Base-by-base conservation (phyloP, 2,329 filamentous ascomycete genomes). In the Neopestalotiopsis sp. region DNA sequence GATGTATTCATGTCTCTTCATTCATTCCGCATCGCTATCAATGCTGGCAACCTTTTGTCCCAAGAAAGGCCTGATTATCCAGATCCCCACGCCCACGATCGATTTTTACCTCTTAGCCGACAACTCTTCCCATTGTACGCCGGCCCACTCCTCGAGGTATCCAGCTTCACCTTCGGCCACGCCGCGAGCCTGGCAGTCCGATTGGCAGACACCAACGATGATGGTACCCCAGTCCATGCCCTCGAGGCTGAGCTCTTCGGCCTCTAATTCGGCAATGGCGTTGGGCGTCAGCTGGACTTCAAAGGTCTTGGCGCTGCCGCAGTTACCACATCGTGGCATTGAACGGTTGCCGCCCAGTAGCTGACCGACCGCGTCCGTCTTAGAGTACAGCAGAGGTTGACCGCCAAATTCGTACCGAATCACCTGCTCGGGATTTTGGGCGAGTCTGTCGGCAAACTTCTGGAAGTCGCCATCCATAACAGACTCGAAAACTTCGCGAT, bases 151-250 rank as follows among this genome's bases (percentile, higher is more conserved):
- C 84, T 98, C 96, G 20, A 94, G 76, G 81, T 97, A 98, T 1
- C 91, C 93, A 0, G 90, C 88, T 76, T 90, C 86, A 0, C 90
- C 92, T 45, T 86, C 83, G 13, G 81, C 80, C 6, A 89, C 86
- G 0, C 88, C 87, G 5, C 80, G 79, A 17, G 89, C 88, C 75
- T 87, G 85, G 78, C 96, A 98, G 79, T 98, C 94, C 76, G 82
- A 88, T 72, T 87, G 89, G 79, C 96, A 99, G 7, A 97, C 94
- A 0, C 90, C 94, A 49, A 98, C 84, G 69, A 99, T 89, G 9
- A 99, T 88, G 0, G 94, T 98, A 0, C 95, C 95, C 96, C 96
- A 99, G 76, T 99, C 96, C 96, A 99, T 99, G 0, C 95, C 96
- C 84, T 97, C 87, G 24, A 91, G 76, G 53, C 88, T 88, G 73